phyloP scores from a whole-genome alignment of 164 flowering plant genomes.

The Hamamelis virginiana region DNA sequence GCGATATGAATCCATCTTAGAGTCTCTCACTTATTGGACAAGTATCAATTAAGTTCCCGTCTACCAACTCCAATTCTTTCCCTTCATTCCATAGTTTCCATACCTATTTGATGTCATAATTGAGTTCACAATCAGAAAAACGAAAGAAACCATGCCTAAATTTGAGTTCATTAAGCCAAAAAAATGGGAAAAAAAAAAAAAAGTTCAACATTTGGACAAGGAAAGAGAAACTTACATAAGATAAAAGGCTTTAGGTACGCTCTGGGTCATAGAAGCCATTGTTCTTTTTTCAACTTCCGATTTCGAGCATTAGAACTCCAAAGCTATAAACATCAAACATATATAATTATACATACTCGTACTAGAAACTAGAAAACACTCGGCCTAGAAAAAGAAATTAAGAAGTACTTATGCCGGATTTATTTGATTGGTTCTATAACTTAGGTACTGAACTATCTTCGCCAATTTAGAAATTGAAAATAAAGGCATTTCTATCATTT shows the following conservation, averaged over 20 bases:
- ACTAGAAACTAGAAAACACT: no score
- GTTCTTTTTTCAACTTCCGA: slow-evolving; percentile 11
- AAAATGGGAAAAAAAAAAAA: no score
- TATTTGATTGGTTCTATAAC: no score
- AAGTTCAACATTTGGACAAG: neutral
- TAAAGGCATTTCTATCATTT: no score
- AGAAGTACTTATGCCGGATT: no score
- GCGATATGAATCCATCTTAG: slow-evolving; percentile 27
- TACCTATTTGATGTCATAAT: slow-evolving; percentile 2
- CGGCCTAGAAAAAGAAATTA: no score
- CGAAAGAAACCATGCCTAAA: neutral
- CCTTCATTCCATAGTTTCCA: slow-evolving; percentile 14
- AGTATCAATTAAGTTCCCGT: slow-evolving; percentile 5
- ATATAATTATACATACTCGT: no score
- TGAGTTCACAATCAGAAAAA: neutral
- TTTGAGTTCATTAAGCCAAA: no score
- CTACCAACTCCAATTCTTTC: slow-evolving; percentile 10
- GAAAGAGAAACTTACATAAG: neutral
- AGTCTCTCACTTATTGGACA: slow-evolving; percentile 7
- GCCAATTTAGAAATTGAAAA: no score
- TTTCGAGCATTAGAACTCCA: slow-evolving; percentile 19
- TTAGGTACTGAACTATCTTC: no score
- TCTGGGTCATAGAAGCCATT: neutral
- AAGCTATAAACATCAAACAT: slow-evolving; percentile 22
- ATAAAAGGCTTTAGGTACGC: neutral